Evolutionary conservation across 2,329 filamentous ascomycete species (phyloP).

Genomic region (Monosporascus sp.): DNA sequence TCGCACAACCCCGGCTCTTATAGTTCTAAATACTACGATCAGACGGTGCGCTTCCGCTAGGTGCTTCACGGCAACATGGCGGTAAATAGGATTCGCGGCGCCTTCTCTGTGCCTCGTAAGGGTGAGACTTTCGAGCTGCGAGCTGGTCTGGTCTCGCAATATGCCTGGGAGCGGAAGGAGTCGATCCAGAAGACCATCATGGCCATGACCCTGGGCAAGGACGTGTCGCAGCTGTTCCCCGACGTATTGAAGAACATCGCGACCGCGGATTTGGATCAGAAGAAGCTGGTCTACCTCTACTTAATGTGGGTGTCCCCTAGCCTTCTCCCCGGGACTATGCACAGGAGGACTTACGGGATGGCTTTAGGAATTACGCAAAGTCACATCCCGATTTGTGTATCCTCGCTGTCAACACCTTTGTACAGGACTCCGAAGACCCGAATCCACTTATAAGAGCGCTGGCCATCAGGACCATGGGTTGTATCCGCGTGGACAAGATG

Average conservation of each 20-base stretch:
- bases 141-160: slow-evolving; percentile 93
- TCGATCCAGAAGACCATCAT: slow-evolving; percentile 99
- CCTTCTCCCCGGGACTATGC: slow-evolving; percentile 1
- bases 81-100: slow-evolving; percentile 91
- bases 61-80: slow-evolving; percentile 58
- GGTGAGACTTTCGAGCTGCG: slow-evolving; percentile 97
- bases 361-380: slow-evolving; percentile 91
- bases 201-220: slow-evolving; percentile 98
- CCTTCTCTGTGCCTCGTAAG: slow-evolving; percentile 89
- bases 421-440: slow-evolving; percentile 97
- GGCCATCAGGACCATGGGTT: slow-evolving; percentile 97
- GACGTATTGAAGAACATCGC: slow-evolving; percentile 99
- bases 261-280: slow-evolving; percentile 90
- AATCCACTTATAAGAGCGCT: slow-evolving; percentile 93
- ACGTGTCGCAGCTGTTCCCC: slow-evolving; percentile 94
- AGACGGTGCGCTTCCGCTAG: too few relatives aligned
- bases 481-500: slow-evolving; percentile 98
- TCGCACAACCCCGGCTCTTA: not conserved
- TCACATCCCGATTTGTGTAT: slow-evolving; percentile 98
- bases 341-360: slow-evolving; percentile 4
- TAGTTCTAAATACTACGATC: slow-evolving; percentile 10
- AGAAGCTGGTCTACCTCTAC: slow-evolving; percentile 98
- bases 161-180: slow-evolving; percentile 98
- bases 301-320: slow-evolving; percentile 64
- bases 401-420: slow-evolving; percentile 97